Percentiles rank a stretch among this genome's conserved stretches.
phyloP scores from a whole-genome alignment of 495 filamentous ascomycete species.

The Tetracladium setigerum region DNA sequence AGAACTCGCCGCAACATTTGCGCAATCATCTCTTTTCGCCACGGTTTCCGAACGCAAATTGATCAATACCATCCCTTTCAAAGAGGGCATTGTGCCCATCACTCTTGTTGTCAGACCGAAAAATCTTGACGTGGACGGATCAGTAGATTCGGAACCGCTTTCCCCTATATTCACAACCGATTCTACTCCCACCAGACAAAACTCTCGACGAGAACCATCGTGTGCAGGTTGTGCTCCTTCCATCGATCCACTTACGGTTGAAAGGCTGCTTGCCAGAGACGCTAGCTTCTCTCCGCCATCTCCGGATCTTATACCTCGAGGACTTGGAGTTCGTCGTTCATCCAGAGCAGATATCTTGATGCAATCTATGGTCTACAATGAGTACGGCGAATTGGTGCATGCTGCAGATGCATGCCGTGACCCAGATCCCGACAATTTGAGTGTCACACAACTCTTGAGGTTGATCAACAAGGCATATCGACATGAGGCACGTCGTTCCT shows the following conservation, averaged over 20 bases:
- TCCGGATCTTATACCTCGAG: neutral
- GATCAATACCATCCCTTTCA: no score
- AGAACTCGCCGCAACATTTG: no score
- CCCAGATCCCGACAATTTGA: slow-evolving; percentile 8
- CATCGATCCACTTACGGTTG: neutral
- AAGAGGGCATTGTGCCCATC: no score
- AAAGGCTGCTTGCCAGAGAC: neutral
- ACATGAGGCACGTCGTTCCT: slow-evolving; percentile 11
- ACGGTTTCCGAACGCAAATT: no score
- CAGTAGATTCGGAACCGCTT: no score
- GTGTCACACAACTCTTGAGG: slow-evolving; percentile 7
- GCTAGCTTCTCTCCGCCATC: neutral
- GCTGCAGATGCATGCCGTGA: neutral
- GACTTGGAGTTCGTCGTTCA: neutral
- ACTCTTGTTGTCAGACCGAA: no score
- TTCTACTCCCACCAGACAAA: neutral
- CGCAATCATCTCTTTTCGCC: no score
- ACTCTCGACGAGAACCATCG: neutral
- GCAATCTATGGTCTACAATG: slow-evolving; percentile 17
- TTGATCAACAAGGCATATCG: slow-evolving; percentile 15
- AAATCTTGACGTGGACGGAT: no score
- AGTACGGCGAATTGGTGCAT: slow-evolving; percentile 19
- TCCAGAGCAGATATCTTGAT: neutral
- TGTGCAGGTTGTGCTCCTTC: slow-evolving; percentile 3
- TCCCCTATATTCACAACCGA: no score